phyloP scores from a whole-genome alignment of 2,329 filamentous ascomycete species.

The Clarireedia sp. region DNA sequence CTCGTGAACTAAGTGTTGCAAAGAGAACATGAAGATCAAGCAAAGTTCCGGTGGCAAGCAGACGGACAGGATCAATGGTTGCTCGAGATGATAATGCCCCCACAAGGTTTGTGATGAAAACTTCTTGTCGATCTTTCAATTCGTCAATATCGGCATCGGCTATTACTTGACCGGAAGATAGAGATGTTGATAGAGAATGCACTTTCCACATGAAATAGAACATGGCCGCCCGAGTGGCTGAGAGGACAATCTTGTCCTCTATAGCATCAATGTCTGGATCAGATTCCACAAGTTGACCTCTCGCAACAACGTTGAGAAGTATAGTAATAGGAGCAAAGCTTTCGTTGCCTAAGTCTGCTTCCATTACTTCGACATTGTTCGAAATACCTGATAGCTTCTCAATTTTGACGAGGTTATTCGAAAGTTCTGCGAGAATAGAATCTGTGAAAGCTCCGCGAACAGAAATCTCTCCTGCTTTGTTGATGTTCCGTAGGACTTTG shows the following conservation, averaged over 20 bases:
- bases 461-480: conserved; percentile 65
- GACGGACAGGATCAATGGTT: conserved; percentile 68
- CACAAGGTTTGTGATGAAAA: conserved; percentile 55
- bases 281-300: conserved; percentile 58
- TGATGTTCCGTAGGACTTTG: conserved; percentile 53
- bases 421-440: conserved; percentile 59
- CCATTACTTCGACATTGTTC: conserved; percentile 68
- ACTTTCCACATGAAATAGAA: conserved; percentile 98
- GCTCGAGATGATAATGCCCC: conserved; percentile 59
- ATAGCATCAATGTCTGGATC: conserved; percentile 65
- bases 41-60: conserved; percentile 66
- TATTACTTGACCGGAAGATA: conserved; percentile 48
- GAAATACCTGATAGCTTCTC: conserved; percentile 73
- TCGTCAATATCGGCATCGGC: conserved; percentile 51
- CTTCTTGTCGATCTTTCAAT: conserved; percentile 46
- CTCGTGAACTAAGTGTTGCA: conserved; percentile 54
- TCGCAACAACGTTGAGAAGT: conserved; percentile 63
- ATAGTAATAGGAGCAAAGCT: conserved; percentile 54
- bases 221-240: conserved; percentile 66
- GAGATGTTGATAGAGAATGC: conserved; percentile 46
- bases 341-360: conserved; percentile 45
- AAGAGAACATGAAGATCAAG: conserved; percentile 80
- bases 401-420: conserved; percentile 68
- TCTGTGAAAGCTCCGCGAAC: conserved; percentile 60
- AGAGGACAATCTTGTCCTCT: conserved; percentile 71